phyloP scores from a whole-genome alignment of 1,139 yeast genomes.

The Yamadazyma aaseri region DNA sequence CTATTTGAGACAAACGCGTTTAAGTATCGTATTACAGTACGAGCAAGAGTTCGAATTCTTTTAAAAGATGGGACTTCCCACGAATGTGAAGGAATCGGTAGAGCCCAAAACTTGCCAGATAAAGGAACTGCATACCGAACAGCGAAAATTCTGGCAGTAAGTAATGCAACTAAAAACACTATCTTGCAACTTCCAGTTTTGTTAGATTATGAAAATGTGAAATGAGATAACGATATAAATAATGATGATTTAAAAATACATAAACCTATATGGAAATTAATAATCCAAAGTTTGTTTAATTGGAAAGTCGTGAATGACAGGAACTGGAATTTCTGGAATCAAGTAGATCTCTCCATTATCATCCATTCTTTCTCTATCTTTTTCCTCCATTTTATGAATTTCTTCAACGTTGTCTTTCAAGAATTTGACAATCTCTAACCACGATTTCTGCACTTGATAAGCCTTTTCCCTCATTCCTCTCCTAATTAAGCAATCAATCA shows the following conservation, averaged over 20 bases:
- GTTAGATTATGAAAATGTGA: not conserved
- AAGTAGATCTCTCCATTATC: conserved; percentile 83
- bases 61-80: conserved; percentile 49
- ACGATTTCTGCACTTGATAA: conserved; percentile 69
- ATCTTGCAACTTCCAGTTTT: conserved; percentile 25
- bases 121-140: conserved; percentile 37
- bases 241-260: not conserved
- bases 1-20: not conserved
- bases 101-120: conserved; percentile 32
- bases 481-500: conserved; percentile 76
- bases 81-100: conserved; percentile 43
- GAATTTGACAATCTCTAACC: conserved; percentile 54
- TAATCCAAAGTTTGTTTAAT: conserved; percentile 55
- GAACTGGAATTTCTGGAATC: conserved; percentile 71
- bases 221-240: not conserved
- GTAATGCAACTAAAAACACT: conserved; percentile 47
- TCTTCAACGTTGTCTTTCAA: conserved; percentile 64
- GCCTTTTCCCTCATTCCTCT: conserved; percentile 79
- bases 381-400: conserved; percentile 76
- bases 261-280: conserved; percentile 20
- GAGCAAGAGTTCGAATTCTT: conserved; percentile 34
- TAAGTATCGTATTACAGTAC: conserved; percentile 21
- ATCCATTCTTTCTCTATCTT: conserved; percentile 83
- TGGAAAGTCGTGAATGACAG: conserved; percentile 60
- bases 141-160: conserved; percentile 53